Evolutionary conservation across 805 yeast species (phyloP).

Genomic region (Schwanniomyces vanrijiae): DNA sequence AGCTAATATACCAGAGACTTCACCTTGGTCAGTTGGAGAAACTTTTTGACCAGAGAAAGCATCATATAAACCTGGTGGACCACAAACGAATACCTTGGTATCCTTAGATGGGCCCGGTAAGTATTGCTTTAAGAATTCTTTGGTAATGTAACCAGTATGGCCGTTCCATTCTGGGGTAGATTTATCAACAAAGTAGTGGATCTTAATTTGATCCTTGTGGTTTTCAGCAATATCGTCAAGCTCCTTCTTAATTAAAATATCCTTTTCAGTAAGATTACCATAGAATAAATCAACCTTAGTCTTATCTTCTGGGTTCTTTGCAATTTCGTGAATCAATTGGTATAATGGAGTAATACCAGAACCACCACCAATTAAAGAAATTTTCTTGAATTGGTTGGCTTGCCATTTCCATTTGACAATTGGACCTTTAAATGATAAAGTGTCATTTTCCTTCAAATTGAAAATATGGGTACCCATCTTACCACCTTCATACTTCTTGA

Average conservation of each 20-base stretch:
- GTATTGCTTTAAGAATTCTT: conserved; percentile 63
- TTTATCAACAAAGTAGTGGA: conserved; percentile 80
- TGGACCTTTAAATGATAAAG: conserved; percentile 92
- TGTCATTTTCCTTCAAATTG: conserved; percentile 72
- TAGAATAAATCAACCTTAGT: conserved; percentile 83
- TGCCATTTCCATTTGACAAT: conserved; percentile 87
- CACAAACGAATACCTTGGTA: conserved; percentile 79
- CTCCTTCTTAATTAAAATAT: conserved; percentile 77
- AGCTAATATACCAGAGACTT: conserved; percentile 79
- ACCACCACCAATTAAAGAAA: conserved; percentile 92
- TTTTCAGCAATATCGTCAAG: conserved; percentile 65
- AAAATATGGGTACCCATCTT: conserved; percentile 77
- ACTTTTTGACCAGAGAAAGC: conserved; percentile 84
- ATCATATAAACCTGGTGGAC: conserved; percentile 90
- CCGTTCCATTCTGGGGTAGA: conserved; percentile 53
- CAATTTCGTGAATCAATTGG: conserved; percentile 78
- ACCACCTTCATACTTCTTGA: conserved; percentile 85
- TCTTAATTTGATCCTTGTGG: conserved; percentile 75
- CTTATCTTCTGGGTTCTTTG: conserved; percentile 79
- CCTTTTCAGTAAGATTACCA: conserved; percentile 77
- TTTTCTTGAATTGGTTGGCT: conserved; percentile 77
- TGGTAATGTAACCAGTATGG: conserved; percentile 71
- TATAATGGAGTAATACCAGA: conserved; percentile 95
- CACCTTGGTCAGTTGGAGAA: conserved; percentile 93
- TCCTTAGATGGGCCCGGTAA: conserved; percentile 65